A percentile compares a stretch with the other conserved stretches of the same genome.
Evolutionary conservation across 805 yeast genomes (phyloP).

Genomic region (Wickerhamiella sergipiensis): DNA sequence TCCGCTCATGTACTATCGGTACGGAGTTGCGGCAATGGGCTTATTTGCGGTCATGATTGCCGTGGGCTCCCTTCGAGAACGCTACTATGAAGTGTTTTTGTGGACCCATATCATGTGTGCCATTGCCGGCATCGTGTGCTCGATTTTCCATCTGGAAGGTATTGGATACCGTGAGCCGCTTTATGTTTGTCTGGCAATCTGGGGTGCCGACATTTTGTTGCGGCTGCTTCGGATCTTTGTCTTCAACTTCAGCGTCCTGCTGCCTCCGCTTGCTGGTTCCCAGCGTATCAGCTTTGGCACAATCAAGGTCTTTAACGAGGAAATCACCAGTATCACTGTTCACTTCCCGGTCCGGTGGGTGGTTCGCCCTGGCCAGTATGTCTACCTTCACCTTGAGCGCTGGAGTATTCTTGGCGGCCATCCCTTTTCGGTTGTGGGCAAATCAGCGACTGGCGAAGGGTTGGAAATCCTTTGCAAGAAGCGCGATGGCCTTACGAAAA

Average conservation of each 20-base stretch:
- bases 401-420: conserved; percentile 50
- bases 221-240: conserved; percentile 38
- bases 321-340: conserved; percentile 37
- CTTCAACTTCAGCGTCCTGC: conserved; percentile 21
- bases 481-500: conserved; percentile 40
- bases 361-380: conserved; percentile 48
- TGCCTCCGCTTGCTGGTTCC: conserved; percentile 27
- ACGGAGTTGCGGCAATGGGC: conserved; percentile 25
- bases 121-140: conserved; percentile 35
- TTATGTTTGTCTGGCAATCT: conserved; percentile 43
- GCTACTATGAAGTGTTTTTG: conserved; percentile 42
- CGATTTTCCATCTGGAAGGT: conserved; percentile 40
- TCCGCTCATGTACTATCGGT: conserved; percentile 24
- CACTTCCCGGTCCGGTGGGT: conserved; percentile 43
- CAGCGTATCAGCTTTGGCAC: conserved; percentile 24
- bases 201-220: conserved; percentile 52
- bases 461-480: conserved; percentile 37
- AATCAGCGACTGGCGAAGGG: conserved; percentile 28
- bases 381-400: conserved; percentile 38
- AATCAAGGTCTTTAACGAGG: conserved; percentile 30
- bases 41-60: conserved; percentile 29
- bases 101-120: conserved; percentile 42
- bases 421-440: conserved; percentile 45
- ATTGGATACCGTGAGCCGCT: conserved; percentile 44
- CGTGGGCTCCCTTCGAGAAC: conserved; percentile 38